Percentiles rank a stretch among this genome's conserved stretches.
Evolutionary conservation across 1,284 basidiomycete genomes (phyloP).

Genomic region (Moniliella sp.): DNA sequence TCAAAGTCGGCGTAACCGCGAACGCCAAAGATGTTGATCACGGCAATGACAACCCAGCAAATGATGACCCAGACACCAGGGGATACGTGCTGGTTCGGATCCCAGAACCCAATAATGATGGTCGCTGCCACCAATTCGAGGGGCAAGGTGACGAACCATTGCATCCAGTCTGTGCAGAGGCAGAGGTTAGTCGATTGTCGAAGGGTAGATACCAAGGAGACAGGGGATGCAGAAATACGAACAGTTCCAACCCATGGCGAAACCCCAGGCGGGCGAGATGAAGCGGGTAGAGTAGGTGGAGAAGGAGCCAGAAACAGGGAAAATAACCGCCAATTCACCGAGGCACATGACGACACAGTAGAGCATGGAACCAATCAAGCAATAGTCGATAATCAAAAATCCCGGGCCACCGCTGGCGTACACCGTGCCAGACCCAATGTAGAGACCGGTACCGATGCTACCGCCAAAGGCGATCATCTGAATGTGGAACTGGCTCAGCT

Average conservation of each 20-base stretch:
- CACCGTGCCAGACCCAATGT: constrained; percentile 16
- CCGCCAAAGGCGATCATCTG: constrained; percentile 22
- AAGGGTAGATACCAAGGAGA: no score
- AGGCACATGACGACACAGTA: constrained; percentile 16
- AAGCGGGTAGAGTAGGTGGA: constrained; percentile 19
- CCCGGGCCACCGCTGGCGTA: constrained; percentile 21
- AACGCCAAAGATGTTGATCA: constrained; percentile 20
- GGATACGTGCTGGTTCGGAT: constrained; percentile 11
- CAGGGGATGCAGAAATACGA: no score
- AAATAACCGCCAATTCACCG: constrained; percentile 17
- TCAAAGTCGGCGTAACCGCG: constrained; percentile 39
- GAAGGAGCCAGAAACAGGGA: constrained; percentile 23
- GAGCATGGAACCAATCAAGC: constrained; percentile 17
- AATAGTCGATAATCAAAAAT: constrained; percentile 17
- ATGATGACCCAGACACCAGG: constrained; percentile 17
- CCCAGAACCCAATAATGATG: constrained; percentile 31
- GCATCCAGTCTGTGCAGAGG: no score
- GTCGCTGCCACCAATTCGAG: constrained; percentile 35
- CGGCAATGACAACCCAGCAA: constrained; percentile 10
- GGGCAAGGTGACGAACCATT: constrained; percentile 25
- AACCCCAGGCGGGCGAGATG: constrained; percentile 48
- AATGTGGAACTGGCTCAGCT: constrained; percentile 9
- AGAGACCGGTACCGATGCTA: constrained; percentile 24
- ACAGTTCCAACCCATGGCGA: constrained; percentile 38
- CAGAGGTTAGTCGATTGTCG: no score